phyloP scores from a whole-genome alignment of 169 alveolate species.

The Cystoisospora suis region DNA sequence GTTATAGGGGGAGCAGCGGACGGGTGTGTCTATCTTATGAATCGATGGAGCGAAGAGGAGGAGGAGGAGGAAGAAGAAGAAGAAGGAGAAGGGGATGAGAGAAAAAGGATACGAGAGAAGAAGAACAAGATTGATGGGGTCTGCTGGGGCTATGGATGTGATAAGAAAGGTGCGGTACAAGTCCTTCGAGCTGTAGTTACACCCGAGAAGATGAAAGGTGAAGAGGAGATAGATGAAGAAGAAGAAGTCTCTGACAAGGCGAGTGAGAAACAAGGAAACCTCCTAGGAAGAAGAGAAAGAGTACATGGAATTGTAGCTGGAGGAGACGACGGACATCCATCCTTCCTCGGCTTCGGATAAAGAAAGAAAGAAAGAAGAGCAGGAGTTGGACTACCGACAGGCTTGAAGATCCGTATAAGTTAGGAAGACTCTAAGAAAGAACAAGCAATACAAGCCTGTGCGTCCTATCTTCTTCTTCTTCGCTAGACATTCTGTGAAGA shows the following conservation, averaged over 20 bases:
- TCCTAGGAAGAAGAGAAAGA: neutral
- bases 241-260: neutral
- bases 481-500: too few relatives aligned
- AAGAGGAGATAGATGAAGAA: too few relatives aligned
- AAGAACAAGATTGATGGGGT: neutral
- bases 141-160: slow-evolving; percentile 47
- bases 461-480: too few relatives aligned
- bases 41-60: neutral
- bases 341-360: slow-evolving; percentile 19
- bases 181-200: slow-evolving; percentile 18
- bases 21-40: slow-evolving; percentile 33
- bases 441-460: too few relatives aligned
- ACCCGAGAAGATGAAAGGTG: too few relatives aligned
- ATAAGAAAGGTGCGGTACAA: slow-evolving; percentile 43
- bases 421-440: too few relatives aligned
- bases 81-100: neutral
- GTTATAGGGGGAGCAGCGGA: slow-evolving; percentile 45
- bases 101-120: neutral
- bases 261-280: neutral
- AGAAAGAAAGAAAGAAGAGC: too few relatives aligned
- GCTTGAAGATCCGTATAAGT: too few relatives aligned
- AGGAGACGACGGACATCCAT: slow-evolving; percentile 55
- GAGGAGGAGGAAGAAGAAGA: neutral
- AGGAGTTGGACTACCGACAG: too few relatives aligned
- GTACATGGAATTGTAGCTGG: slow-evolving; percentile 33